These are phyloP conservation scores for Jaltomata sinuosa DNA, from an alignment of 257 asterid species.

Conservation along the genomic window DNA sequence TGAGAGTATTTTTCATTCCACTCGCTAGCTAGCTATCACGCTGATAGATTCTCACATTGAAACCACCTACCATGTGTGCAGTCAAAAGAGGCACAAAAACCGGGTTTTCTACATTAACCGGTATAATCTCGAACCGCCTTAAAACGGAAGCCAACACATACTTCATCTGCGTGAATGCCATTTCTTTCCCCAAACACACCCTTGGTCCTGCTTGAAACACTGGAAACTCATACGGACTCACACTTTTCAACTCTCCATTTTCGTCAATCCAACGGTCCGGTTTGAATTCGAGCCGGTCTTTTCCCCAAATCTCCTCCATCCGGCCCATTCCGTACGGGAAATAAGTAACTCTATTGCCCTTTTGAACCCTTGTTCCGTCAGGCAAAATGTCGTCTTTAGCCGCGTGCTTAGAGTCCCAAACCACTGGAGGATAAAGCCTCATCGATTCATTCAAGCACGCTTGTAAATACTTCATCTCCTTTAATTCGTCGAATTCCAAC, in stretches of 20 bases:
- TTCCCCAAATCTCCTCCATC: conserved; percentile 12
- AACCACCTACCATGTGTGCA: conserved; percentile 59
- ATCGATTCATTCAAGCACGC: conserved; percentile 70
- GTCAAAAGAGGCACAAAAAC: conserved; percentile 44
- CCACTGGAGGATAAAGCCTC: conserved; percentile 96
- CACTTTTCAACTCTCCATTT: background rate
- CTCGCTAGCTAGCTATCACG: background rate
- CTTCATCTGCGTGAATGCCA: conserved; percentile 14
- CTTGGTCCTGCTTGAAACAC: conserved; percentile 20
- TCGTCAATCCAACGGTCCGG: conserved; percentile 12
- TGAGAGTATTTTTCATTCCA: too few relatives aligned
- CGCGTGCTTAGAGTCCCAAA: conserved; percentile 40
- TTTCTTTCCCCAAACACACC: conserved; percentile 13
- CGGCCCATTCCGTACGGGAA: conserved; percentile 14
- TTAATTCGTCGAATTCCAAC: conserved; percentile 4
- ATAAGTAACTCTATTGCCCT: background rate
- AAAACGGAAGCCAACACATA: conserved; percentile 16
- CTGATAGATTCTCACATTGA: conserved; percentile 21
- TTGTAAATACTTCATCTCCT: conserved; percentile 30
- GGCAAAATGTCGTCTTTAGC: conserved; percentile 50
- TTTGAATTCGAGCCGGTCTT: conserved; percentile 8
- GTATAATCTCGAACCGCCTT: conserved; percentile 34
- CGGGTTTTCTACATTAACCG: conserved; percentile 26
- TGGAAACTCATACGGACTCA: background rate
- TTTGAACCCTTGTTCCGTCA: conserved; percentile 43